Percentiles rank a stretch among this genome's conserved stretches.
Evolutionary conservation across 768 basidiomycete species (phyloP).

Genomic region (Butyriboletus loyo): DNA sequence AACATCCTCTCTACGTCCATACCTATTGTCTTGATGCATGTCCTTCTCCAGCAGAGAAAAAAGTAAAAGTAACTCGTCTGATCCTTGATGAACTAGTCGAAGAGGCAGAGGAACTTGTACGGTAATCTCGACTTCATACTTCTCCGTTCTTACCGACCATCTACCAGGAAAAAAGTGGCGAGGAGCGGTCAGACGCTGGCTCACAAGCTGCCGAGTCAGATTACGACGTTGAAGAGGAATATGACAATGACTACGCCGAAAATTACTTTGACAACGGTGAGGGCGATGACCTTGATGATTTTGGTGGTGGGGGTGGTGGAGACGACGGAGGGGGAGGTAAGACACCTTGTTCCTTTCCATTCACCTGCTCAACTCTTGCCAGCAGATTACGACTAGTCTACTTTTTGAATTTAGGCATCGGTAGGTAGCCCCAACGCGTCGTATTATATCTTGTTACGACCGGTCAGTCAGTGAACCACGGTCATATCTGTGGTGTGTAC

Average conservation of each 20-base stretch:
- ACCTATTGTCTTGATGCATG: neutral
- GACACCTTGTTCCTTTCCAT: neutral
- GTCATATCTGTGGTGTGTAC: neutral
- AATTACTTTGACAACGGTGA: conserved; percentile 93
- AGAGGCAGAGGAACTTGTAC: conserved; percentile 57
- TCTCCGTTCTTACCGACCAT: neutral
- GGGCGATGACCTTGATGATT: conserved; percentile 73
- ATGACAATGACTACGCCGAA: conserved; percentile 87
- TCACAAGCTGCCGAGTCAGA: conserved; percentile 67
- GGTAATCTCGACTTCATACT: neutral
- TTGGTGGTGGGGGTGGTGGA: conserved; percentile 65
- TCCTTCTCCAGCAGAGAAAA: conserved; percentile 27
- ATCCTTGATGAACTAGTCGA: conserved; percentile 70
- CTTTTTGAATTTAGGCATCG: neutral
- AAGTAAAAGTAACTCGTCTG: conserved; percentile 39
- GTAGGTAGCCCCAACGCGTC: conserved; percentile 2
- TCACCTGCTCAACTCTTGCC: neutral
- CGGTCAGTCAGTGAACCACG: neutral
- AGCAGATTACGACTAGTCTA: conserved; percentile 29
- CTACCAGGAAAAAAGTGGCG: conserved; percentile 63
- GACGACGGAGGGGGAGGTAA: conserved; percentile 63
- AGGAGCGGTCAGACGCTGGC: conserved; percentile 64
- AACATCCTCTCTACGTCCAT: neutral
- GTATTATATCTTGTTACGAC: neutral
- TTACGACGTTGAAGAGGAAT: conserved; percentile 87